Percentiles rank a stretch among this genome's conserved stretches.
phyloP scores from a whole-genome alignment of 371 early-diverging fungal species.

The Mortierella sp. region DNA sequence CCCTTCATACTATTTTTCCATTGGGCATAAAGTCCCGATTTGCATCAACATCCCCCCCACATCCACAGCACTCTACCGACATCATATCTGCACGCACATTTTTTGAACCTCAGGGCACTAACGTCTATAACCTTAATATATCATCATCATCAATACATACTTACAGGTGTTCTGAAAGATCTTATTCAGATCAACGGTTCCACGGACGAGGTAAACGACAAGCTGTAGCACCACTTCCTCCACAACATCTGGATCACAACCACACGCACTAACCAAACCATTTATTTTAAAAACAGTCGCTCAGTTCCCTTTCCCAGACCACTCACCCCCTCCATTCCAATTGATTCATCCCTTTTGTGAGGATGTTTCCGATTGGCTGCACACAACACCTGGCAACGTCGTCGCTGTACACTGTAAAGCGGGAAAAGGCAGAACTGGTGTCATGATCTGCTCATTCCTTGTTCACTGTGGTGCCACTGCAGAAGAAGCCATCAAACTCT shows the following conservation, averaged over 20 bases:
- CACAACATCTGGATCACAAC: not conserved
- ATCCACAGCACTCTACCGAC: not conserved
- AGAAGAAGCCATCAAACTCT: constrained; percentile 67
- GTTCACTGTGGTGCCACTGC: constrained; percentile 63
- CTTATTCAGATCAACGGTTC: constrained; percentile 60
- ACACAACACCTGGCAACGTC: constrained; percentile 59
- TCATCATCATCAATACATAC: not conserved
- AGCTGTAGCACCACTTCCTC: not conserved
- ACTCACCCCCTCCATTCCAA: constrained; percentile 75
- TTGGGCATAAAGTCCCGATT: not conserved
- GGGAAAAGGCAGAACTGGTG: constrained; percentile 85
- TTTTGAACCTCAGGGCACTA: not conserved
- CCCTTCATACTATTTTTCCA: not conserved
- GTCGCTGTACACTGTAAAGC: constrained; percentile 85
- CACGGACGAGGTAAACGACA: constrained; percentile 51
- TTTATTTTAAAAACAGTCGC: constrained; percentile 44
- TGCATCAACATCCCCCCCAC: not conserved
- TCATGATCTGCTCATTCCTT: constrained; percentile 73
- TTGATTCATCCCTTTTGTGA: constrained; percentile 66
- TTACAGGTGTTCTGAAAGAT: constrained; percentile 67
- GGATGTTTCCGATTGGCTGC: constrained; percentile 72
- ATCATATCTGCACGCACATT: not conserved
- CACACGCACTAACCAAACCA: not conserved
- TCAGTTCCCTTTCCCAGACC: constrained; percentile 75
- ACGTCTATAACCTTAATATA: not conserved